Conservation (phyloP, 768 basidiomycete genomes). For the Termitomyces sp. region DNA sequence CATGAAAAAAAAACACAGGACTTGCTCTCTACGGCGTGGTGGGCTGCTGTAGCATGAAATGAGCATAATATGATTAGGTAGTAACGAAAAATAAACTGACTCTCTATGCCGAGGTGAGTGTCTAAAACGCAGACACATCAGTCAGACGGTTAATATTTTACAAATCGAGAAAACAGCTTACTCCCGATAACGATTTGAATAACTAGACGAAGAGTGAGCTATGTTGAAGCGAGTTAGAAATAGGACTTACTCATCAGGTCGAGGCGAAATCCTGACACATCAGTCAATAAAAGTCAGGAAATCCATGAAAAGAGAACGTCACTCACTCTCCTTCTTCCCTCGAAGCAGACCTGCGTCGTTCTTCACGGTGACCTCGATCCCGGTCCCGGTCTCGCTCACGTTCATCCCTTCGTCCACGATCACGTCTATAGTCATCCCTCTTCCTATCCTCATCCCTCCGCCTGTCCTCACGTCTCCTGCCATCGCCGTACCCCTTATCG, state of each 20-base stretch:
- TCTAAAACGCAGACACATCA: neutral
- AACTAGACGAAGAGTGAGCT: neutral
- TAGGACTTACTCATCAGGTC: constrained; percentile 2
- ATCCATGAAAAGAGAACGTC: constrained; percentile 22
- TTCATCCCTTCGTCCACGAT: constrained; percentile 34
- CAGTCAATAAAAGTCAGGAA: neutral
- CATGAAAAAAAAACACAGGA: neutral
- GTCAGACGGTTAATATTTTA: neutral
- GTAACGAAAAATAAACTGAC: neutral
- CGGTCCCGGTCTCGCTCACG: constrained; percentile 28
- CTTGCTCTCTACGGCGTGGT: constrained; percentile 3
- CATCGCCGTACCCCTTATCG: constrained; percentile 32
- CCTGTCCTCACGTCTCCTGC: constrained; percentile 29
- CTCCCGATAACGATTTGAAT: constrained; percentile 9
- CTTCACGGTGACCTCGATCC: constrained; percentile 25
- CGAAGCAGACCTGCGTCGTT: constrained; percentile 22
- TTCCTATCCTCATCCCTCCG: constrained; percentile 34
- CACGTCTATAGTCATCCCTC: constrained; percentile 34
- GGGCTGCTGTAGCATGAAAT: neutral
- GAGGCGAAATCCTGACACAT: constrained; percentile 8
- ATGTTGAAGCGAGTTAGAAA: constrained; percentile 4
- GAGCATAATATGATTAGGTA: neutral
- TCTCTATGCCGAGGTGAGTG: constrained; percentile 5
- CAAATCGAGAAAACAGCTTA: neutral
- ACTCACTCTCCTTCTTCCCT: constrained; percentile 96